Conservation (phyloP, 306 rosid species). For the Adenanthera pavonina region DNA sequence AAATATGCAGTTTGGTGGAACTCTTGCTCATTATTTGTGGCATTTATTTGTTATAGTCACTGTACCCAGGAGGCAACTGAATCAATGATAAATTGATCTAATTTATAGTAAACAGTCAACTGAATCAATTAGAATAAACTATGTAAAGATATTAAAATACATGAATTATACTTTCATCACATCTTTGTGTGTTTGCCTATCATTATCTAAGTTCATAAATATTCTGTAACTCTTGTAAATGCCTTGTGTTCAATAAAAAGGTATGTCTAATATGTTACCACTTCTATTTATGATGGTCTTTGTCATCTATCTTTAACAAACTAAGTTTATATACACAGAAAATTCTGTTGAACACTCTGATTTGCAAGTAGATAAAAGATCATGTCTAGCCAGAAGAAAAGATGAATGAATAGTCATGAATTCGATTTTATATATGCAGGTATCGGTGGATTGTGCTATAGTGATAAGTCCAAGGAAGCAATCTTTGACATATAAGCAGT, state of each 20-base stretch:
- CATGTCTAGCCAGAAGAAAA: no score
- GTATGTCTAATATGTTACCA: no score
- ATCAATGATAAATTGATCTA: not conserved
- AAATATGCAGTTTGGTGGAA: not conserved
- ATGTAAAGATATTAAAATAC: not conserved
- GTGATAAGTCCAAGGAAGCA: slow-evolving; percentile 85
- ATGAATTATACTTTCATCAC: not conserved
- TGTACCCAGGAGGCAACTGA: no score
- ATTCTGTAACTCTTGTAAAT: not conserved
- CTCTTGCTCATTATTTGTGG: not conserved
- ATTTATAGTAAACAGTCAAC: not conserved
- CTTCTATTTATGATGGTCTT: not conserved
- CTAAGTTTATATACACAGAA: not conserved
- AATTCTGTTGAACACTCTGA: not conserved
- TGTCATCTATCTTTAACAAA: not conserved
- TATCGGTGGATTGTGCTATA: slow-evolving; percentile 73
- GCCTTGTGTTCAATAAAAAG: not conserved
- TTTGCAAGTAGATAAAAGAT: not conserved
- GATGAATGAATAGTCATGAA: not conserved
- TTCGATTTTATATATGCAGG: slow-evolving; percentile 48
- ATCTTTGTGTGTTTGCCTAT: not conserved
- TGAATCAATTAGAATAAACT: not conserved
- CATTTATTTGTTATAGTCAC: not conserved
- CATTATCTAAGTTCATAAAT: not conserved
- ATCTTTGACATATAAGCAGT: slow-evolving; percentile 68